Conservation (phyloP, 2,329 filamentous ascomycete species). For the Pyrenophora seminiperda region DNA sequence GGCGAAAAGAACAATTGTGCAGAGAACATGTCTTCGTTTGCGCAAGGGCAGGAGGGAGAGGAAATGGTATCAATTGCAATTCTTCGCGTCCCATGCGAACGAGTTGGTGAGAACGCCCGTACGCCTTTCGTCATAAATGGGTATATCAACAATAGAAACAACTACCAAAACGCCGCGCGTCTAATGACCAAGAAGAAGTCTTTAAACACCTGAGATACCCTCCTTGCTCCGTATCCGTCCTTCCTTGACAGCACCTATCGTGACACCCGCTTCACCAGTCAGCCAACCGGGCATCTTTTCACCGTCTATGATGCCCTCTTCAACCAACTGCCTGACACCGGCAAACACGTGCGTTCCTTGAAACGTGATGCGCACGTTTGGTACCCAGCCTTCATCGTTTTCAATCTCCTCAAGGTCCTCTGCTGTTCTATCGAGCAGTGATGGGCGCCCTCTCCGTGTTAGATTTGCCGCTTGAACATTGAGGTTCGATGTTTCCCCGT, state of each 20-base stretch:
- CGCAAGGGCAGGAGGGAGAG: background rate
- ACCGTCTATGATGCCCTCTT: constrained; percentile 75
- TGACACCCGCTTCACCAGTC: constrained; percentile 84
- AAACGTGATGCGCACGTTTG: constrained; percentile 69
- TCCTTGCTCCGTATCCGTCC: constrained; percentile 61
- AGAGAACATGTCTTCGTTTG: too few relatives aligned
- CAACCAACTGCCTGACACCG: constrained; percentile 77
- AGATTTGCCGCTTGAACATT: constrained; percentile 24
- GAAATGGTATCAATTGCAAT: background rate
- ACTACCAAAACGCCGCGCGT: constrained; percentile 17
- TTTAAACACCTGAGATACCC: constrained; percentile 32
- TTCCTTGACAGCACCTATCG: constrained; percentile 69
- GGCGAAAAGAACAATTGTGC: background rate
- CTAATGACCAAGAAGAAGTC: background rate
- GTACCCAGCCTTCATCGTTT: constrained; percentile 55
- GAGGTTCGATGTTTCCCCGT: constrained; percentile 22
- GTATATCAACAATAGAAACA: constrained; percentile 33
- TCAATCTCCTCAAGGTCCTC: constrained; percentile 38
- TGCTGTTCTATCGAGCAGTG: constrained; percentile 41
- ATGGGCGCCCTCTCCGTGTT: constrained; percentile 38
- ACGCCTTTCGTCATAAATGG: constrained; percentile 28
- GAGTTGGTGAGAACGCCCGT: constrained; percentile 22
- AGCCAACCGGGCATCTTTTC: constrained; percentile 86
- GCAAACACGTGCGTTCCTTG: constrained; percentile 80
- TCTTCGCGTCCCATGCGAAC: background rate